phyloP scores from a whole-genome alignment of 2,329 filamentous ascomycete genomes.

The Apiospora malaysiana region DNA sequence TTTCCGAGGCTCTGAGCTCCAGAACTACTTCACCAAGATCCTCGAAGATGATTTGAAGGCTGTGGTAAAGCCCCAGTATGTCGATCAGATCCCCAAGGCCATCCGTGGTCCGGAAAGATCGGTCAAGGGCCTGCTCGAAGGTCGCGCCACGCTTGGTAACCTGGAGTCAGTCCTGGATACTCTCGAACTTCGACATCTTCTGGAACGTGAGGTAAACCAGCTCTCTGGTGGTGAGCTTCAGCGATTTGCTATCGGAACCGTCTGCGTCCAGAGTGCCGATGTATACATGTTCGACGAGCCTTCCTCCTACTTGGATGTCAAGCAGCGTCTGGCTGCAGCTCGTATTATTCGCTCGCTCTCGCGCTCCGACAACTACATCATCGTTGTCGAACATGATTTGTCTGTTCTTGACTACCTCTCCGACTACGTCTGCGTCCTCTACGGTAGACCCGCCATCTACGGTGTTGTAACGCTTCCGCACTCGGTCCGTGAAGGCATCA shows the following conservation, averaged over 20 bases:
- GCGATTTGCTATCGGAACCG: conserved; percentile 94
- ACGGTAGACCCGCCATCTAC: conserved; percentile 93
- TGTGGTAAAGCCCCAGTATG: conserved; percentile 98
- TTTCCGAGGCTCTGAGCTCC: conserved; percentile 95
- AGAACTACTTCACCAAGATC: conserved; percentile 99
- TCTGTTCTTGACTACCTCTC: conserved; percentile 98
- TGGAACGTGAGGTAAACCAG: conserved; percentile 86
- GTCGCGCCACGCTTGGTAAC: conserved; percentile 78
- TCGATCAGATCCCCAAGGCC: conserved; percentile 95
- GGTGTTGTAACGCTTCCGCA: conserved; percentile 96
- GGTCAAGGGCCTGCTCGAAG: conserved; percentile 79
- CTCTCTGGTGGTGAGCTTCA: conserved; percentile 98
- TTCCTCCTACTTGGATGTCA: conserved; percentile 98
- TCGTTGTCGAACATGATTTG: conserved; percentile 99
- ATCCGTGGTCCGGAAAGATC: conserved; percentile 82
- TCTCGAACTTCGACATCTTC: conserved; percentile 86
- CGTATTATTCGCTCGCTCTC: conserved; percentile 91
- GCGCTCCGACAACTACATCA: conserved; percentile 90
- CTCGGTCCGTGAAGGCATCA: conserved; percentile 98
- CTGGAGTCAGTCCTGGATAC: conserved; percentile 81
- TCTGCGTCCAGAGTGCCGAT: conserved; percentile 94
- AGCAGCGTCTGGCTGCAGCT: conserved; percentile 93
- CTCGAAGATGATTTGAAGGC: conserved; percentile 97
- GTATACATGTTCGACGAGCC: conserved; percentile 99
- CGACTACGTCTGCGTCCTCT: conserved; percentile 97